phyloP scores from a whole-genome alignment of 345 rosid species.

The Citrus medica region DNA sequence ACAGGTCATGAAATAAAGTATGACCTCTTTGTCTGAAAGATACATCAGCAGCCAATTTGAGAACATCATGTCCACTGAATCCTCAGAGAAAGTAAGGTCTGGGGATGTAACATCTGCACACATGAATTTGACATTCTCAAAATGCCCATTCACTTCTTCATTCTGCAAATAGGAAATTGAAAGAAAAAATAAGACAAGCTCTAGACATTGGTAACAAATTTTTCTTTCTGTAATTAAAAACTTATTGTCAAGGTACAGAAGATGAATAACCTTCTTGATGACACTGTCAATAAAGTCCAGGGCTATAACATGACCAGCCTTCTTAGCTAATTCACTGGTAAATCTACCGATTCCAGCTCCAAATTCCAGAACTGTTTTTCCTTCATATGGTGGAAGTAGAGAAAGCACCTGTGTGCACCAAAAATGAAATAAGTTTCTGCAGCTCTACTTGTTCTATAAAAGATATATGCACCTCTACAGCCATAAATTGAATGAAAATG shows the following conservation, averaged over 20 bases:
- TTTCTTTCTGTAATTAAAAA: not conserved
- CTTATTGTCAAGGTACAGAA: conserved; percentile 1
- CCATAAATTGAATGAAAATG: not conserved
- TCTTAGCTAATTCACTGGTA: conserved; percentile 80
- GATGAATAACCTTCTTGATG: conserved; percentile 66
- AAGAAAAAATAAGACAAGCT: conserved; percentile 8
- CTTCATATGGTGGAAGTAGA: conserved; percentile 72
- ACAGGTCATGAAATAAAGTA: not conserved
- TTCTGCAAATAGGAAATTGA: conserved; percentile 45
- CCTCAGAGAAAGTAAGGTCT: conserved; percentile 54
- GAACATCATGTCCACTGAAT: conserved; percentile 73
- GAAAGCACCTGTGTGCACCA: conserved; percentile 60
- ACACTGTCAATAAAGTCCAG: conserved; percentile 82
- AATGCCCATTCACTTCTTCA: conserved; percentile 66
- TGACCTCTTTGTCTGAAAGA: conserved; percentile 90
- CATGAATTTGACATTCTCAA: conserved; percentile 75
- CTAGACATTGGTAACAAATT: not conserved
- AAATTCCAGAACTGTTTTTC: conserved; percentile 72
- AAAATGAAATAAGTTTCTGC: not conserved
- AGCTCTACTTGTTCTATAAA: not conserved
- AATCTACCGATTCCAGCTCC: conserved; percentile 99
- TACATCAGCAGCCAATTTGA: conserved; percentile 98
- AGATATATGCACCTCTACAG: not conserved
- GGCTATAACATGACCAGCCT: conserved; percentile 72
- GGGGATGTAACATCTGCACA: conserved; percentile 91